Conservation (phyloP, 1,284 basidiomycete genomes). For the Leccinum pachyderme region DNA sequence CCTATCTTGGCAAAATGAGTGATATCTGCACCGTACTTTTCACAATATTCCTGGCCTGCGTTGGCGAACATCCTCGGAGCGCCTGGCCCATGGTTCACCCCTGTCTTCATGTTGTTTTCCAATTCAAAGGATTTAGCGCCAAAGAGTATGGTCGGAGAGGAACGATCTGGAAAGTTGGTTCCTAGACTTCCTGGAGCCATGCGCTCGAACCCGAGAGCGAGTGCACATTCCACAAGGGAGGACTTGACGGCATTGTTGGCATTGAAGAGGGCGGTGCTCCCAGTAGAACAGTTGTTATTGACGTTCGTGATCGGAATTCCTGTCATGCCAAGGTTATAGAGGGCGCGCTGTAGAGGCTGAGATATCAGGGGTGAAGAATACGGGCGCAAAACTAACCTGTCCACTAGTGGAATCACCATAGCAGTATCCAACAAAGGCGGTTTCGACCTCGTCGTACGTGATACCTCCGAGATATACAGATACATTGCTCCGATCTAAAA, state of each 20-base stretch:
- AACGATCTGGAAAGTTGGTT: conserved; percentile 70
- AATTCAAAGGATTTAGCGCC: conserved; percentile 46
- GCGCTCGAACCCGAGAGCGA: conserved; percentile 86
- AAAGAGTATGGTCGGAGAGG: conserved; percentile 55
- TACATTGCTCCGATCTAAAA: neutral
- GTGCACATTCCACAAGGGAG: conserved; percentile 70
- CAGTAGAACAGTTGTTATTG: conserved; percentile 84
- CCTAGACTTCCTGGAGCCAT: conserved; percentile 80
- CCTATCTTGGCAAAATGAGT: conserved; percentile 77
- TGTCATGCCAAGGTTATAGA: conserved; percentile 87
- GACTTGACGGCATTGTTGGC: conserved; percentile 68
- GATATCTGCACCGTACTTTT: conserved; percentile 69
- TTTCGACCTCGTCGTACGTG: conserved; percentile 76
- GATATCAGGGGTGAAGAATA: neutral
- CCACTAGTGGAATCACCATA: conserved; percentile 82
- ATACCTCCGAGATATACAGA: conserved; percentile 47
- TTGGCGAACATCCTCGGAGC: conserved; percentile 79
- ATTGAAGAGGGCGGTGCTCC: conserved; percentile 70
- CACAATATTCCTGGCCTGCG: conserved; percentile 76
- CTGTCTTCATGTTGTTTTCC: conserved; percentile 42
- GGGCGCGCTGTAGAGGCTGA: conserved; percentile 42
- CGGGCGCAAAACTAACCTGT: conserved; percentile 42
- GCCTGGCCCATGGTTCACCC: conserved; percentile 65
- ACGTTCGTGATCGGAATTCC: conserved; percentile 85
- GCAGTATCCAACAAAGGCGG: conserved; percentile 78